Percentiles rank a stretch among this genome's conserved stretches.
phyloP scores from a whole-genome alignment of 495 filamentous ascomycete species.

The Chaetomium cochliodes region DNA sequence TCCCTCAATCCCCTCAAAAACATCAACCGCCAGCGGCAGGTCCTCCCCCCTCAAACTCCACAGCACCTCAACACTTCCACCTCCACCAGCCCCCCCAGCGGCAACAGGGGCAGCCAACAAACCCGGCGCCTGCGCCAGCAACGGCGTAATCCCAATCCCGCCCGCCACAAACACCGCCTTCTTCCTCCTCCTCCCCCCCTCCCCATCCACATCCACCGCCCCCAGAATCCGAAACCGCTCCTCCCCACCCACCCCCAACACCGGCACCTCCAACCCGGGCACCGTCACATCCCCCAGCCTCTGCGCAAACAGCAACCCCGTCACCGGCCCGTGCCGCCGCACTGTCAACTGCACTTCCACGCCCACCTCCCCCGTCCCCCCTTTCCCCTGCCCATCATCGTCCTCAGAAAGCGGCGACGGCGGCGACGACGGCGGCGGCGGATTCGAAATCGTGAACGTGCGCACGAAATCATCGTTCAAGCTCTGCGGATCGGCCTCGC shows the following conservation, averaged over 20 bases:
- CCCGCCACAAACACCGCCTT: constrained; percentile 62
- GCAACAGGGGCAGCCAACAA: constrained; percentile 28
- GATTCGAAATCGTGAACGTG: constrained; percentile 73
- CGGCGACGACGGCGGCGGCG: constrained; percentile 36
- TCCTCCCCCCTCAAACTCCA: constrained; percentile 66
- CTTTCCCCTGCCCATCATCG: background rate
- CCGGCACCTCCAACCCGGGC: constrained; percentile 58
- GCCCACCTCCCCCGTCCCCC: constrained; percentile 12
- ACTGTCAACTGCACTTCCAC: constrained; percentile 68
- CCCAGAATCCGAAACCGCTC: constrained; percentile 37
- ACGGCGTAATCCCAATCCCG: constrained; percentile 78
- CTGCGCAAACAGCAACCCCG: constrained; percentile 60
- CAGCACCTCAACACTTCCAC: constrained; percentile 50
- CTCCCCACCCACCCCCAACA: constrained; percentile 72
- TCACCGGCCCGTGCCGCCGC: constrained; percentile 65
- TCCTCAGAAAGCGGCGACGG: too few species aligned
- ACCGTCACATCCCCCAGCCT: constrained; percentile 36
- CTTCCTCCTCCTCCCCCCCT: too few species aligned
- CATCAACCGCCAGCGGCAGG: constrained; percentile 59
- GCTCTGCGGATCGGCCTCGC: constrained; percentile 69
- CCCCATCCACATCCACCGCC: constrained; percentile 7
- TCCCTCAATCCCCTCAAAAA: constrained; percentile 51
- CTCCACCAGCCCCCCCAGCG: constrained; percentile 23
- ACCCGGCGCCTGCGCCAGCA: constrained; percentile 60
- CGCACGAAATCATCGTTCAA: constrained; percentile 81